Conservation (phyloP, 257 asterid species). For the Misopates orontium region DNA sequence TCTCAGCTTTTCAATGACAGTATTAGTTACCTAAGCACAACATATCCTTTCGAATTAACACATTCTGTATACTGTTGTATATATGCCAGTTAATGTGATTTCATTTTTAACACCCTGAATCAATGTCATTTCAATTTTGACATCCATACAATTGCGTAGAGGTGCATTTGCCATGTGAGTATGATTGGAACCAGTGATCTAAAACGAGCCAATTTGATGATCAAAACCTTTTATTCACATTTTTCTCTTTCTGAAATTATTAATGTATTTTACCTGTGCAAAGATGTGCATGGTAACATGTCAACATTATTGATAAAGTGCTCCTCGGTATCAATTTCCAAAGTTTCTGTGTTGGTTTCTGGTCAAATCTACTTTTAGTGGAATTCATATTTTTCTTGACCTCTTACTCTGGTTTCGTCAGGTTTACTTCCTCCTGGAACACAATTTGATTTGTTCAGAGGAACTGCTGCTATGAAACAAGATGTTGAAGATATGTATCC, state of each 20-base stretch:
- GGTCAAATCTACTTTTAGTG: conserved; percentile 14
- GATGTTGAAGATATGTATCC: conserved; percentile 93
- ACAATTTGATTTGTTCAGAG: conserved; percentile 91
- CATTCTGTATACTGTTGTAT: background rate
- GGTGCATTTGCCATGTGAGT: conserved; percentile 10
- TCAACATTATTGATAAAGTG: conserved; percentile 1
- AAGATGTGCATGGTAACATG: background rate
- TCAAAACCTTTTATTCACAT: background rate
- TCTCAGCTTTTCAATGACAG: conserved; percentile 9
- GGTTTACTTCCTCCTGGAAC: conserved; percentile 99
- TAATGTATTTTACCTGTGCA: background rate
- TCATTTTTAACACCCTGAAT: no score
- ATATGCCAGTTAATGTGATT: no score
- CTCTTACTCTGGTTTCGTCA: conserved; percentile 33
- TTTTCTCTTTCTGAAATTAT: background rate
- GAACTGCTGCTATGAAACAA: conserved; percentile 99
- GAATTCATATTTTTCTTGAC: background rate
- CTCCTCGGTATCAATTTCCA: conserved; percentile 13
- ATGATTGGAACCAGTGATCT: background rate
- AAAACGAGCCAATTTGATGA: conserved; percentile 12
- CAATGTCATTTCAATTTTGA: background rate
- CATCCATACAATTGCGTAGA: background rate
- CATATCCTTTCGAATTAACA: conserved; percentile 11
- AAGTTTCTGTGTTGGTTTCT: conserved; percentile 10
- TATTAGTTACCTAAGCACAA: conserved; percentile 10